Percentiles rank a stretch among this genome's conserved stretches.
Conservation (phyloP, 2,329 filamentous ascomycete species). For the Penicillium sp. region DNA sequence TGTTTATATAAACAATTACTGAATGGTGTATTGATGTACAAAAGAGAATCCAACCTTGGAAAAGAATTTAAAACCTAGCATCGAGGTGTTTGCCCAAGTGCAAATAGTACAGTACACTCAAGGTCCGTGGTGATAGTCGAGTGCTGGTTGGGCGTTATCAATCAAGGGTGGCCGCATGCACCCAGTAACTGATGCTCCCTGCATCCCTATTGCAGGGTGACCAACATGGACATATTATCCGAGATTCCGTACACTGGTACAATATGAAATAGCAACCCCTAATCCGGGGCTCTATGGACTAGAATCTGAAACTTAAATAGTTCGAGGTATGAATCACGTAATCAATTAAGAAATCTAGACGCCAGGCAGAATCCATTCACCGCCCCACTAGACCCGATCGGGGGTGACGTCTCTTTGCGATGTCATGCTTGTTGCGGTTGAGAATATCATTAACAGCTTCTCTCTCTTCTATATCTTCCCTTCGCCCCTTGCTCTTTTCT, state of each 20-base stretch:
- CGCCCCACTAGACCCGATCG: constrained; percentile 25
- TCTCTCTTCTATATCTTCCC: constrained; percentile 17
- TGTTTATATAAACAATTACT: neutral
- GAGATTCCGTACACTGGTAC: neutral
- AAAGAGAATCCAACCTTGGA: neutral
- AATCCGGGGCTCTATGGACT: neutral
- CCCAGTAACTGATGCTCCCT: constrained; percentile 8
- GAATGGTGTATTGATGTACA: neutral
- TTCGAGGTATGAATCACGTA: neutral
- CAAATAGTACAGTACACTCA: neutral
- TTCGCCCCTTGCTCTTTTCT: constrained; percentile 18
- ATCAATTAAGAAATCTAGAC: constrained; percentile 2
- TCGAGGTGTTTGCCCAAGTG: neutral
- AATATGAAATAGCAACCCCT: neutral
- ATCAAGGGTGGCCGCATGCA: constrained; percentile 16
- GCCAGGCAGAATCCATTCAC: constrained; percentile 20
- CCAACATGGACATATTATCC: neutral
- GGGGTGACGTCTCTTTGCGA: constrained; percentile 25
- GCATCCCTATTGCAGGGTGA: constrained; percentile 7
- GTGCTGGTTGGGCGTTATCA: constrained; percentile 8
- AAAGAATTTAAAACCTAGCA: neutral
- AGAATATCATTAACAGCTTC: neutral
- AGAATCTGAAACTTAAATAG: too few species aligned
- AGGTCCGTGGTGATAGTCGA: neutral
- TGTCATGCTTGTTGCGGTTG: constrained; percentile 21